These are phyloP conservation scores for Aureobasidium sp. DNA, from an alignment of 2,329 filamentous ascomycete species.

Conservation along the genomic window DNA sequence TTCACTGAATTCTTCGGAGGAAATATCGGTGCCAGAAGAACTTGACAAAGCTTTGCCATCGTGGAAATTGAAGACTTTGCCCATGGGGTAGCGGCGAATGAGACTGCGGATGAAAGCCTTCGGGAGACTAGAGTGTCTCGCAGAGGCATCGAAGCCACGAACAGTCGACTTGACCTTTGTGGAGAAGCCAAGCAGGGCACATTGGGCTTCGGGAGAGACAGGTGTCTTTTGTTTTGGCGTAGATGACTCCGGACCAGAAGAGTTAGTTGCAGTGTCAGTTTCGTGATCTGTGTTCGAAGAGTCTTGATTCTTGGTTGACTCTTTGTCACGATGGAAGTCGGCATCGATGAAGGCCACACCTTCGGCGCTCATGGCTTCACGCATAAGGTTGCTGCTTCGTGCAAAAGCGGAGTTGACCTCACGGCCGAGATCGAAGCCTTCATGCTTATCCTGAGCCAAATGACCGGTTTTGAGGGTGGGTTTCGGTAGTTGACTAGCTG, in stretches of 20 bases:
- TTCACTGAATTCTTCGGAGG: not conserved
- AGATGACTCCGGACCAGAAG: not conserved
- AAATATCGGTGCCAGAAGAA: constrained; percentile 15
- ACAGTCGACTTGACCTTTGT: constrained; percentile 12
- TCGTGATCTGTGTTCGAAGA: not conserved
- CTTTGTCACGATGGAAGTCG: constrained; percentile 11
- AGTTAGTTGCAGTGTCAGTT: not conserved
- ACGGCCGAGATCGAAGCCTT: constrained; percentile 11
- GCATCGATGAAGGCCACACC: constrained; percentile 36
- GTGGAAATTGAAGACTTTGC: constrained; percentile 21
- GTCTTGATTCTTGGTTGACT: not conserved
- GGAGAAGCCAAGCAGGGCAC: constrained; percentile 13
- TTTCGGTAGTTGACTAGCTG: not conserved
- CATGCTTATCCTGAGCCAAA: constrained; percentile 19
- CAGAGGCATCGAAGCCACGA: constrained; percentile 13
- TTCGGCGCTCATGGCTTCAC: constrained; percentile 37
- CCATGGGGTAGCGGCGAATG: constrained; percentile 18
- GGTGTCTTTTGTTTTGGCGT: not conserved
- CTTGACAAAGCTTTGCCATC: constrained; percentile 15
- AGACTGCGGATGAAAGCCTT: constrained; percentile 14
- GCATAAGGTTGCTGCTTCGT: constrained; percentile 39
- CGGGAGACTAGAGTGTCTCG: constrained; percentile 6
- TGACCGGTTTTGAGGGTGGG: not conserved
- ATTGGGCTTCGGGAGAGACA: not conserved
- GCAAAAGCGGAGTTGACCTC: constrained; percentile 28